Conservation (phyloP, 225 moss, liverwort and hornwort genomes). For the Rhytidiadelphus loreus region DNA sequence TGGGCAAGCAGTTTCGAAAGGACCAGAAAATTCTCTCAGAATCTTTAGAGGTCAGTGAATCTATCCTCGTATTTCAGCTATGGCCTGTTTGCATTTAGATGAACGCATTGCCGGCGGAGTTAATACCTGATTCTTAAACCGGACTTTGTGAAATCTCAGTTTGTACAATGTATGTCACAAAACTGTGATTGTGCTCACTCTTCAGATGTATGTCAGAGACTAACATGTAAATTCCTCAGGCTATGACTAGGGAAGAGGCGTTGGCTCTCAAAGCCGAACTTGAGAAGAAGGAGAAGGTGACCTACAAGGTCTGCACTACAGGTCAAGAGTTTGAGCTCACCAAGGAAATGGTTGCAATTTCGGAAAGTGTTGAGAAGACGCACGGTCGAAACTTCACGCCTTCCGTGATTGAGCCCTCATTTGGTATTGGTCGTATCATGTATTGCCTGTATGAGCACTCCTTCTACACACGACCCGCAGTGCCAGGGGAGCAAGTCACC, state of each 20-base stretch:
- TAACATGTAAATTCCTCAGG: slow-evolving; percentile 23
- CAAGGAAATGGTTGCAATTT: slow-evolving; percentile 73
- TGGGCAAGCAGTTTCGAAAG: slow-evolving; percentile 87
- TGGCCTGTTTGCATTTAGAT: neutral
- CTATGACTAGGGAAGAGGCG: slow-evolving; percentile 65
- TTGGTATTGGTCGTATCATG: slow-evolving; percentile 91
- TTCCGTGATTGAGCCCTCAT: slow-evolving; percentile 90
- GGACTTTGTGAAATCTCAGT: neutral
- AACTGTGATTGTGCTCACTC: neutral
- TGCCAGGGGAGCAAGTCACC: slow-evolving; percentile 57
- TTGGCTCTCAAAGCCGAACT: slow-evolving; percentile 63
- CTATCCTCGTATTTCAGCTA: neutral
- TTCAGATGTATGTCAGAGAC: neutral
- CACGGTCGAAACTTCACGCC: slow-evolving; percentile 69
- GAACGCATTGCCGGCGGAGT: neutral
- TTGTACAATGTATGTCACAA: too few species aligned
- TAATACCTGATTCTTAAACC: neutral
- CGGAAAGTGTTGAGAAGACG: slow-evolving; percentile 32
- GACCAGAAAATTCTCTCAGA: slow-evolving; percentile 66
- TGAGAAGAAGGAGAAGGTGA: slow-evolving; percentile 55
- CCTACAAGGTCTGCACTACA: slow-evolving; percentile 56
- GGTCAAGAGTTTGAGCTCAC: slow-evolving; percentile 71
- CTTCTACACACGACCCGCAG: slow-evolving; percentile 70
- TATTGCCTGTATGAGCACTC: slow-evolving; percentile 91
- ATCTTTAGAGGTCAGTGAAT: slow-evolving; percentile 59